Percentiles rank a stretch among this genome's conserved stretches.
phyloP scores from a whole-genome alignment of 495 filamentous ascomycete genomes.

The Podospora appendiculata region DNA sequence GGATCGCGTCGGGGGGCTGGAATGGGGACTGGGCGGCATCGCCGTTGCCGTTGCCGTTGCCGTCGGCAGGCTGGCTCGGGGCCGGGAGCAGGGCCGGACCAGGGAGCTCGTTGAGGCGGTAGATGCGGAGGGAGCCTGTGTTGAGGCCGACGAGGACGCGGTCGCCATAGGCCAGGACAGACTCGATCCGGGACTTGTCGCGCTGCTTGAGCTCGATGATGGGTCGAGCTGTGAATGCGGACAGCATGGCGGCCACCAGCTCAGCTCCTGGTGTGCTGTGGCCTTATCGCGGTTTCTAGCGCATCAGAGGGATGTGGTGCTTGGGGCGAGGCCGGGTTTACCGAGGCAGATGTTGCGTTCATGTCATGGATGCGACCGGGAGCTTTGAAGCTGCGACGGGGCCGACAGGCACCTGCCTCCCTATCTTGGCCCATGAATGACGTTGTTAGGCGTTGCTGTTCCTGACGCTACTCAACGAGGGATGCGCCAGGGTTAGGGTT shows the following conservation, averaged over 20 bases:
- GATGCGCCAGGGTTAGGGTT: neutral
- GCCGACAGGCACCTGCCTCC: neutral
- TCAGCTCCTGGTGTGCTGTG: conserved; percentile 13
- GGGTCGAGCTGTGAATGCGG: conserved; percentile 92
- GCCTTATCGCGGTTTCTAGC: conserved; percentile 8
- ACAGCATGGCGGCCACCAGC: conserved; percentile 64
- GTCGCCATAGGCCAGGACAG: conserved; percentile 85
- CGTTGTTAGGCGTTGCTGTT: neutral
- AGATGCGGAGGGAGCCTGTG: conserved; percentile 82
- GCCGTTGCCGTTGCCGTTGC: conserved; percentile 6
- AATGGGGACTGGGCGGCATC: neutral
- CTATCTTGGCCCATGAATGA: conserved; percentile 1
- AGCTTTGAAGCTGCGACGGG: no score
- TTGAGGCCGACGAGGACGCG: conserved; percentile 84
- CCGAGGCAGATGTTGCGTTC: no score
- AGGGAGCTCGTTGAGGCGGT: conserved; percentile 66
- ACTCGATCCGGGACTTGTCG: conserved; percentile 94
- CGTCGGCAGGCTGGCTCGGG: conserved; percentile 19
- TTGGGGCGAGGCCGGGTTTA: neutral
- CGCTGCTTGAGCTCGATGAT: conserved; percentile 92
- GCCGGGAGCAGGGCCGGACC: conserved; percentile 1
- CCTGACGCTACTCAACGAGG: no score
- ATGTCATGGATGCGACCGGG: no score
- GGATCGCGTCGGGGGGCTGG: neutral
- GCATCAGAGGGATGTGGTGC: conserved; percentile 10